Evolutionary conservation across 768 basidiomycete species (phyloP), one percentile per base, ranked within the genome.

Genomic region (Scleroderma citrinum): DNA sequence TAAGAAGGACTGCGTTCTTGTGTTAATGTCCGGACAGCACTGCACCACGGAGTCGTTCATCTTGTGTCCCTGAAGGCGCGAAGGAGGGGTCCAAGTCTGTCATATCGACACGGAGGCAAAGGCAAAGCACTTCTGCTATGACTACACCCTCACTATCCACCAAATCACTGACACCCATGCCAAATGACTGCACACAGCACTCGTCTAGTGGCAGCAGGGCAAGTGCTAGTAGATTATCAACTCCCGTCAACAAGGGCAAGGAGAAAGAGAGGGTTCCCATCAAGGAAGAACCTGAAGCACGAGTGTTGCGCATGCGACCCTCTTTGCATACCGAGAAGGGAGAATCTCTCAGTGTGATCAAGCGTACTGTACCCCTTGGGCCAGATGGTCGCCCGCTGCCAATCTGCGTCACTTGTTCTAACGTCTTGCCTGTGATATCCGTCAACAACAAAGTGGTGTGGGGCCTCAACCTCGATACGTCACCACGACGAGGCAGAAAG

Each of bases 391-490:
- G 79, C 60, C 76, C 74, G 16, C 66, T 87, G 26, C 87, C 87
- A 42, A 78, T 69, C n/a, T 90, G 87, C 54, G 68, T 73, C 59
- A 89, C 83, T 21, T 89, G 87, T 65, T 70, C 68, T 46, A 87
- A 81, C 60, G 70, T 88, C 45, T 63, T 90, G 56, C 87, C 87
- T 3, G 76, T 90, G 50, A 89, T 89, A 56, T 77, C 82, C 44
- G 82, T 88, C 23, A 84, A 87, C 65, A 78, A 77, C 36, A 73
- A 82, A 63, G 77, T 88, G 20, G 83, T 88, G 31, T 88, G 85
- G 84, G 87, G 86, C 19, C 69, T 83, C 36, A 73, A 71, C 36
- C 51, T 75, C 19, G 80, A 81, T 56, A 71, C 62, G 47, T 69
- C 76, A 29, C 67, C 65, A 5, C 65, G 63, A 54, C 61, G 65